A percentile compares a stretch with the other conserved stretches of the same genome.
Conservation (phyloP, 192 early-diverging fungal genomes). For the Chytriomyces sp. region DNA sequence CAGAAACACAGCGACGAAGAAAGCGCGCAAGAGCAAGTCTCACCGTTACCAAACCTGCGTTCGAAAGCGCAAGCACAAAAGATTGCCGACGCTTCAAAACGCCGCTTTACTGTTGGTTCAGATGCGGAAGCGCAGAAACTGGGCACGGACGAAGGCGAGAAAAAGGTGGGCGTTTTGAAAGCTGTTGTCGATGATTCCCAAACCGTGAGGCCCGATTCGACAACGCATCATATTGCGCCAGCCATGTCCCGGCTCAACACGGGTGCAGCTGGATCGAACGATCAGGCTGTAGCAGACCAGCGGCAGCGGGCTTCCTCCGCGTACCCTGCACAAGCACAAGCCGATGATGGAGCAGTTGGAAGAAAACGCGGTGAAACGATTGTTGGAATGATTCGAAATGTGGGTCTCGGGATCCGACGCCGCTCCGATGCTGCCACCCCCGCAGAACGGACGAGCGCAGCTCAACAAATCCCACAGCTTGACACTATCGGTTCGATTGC, state of each 20-base stretch:
- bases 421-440: constrained; percentile 3
- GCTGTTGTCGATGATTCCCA: background rate
- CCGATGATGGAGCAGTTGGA: background rate
- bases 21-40: background rate
- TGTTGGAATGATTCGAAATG: constrained; percentile 49
- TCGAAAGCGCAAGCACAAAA: background rate
- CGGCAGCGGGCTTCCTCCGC: background rate
- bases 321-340: background rate
- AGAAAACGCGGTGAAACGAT: constrained; percentile 62
- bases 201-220: background rate
- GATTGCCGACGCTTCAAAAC: constrained; percentile 14
- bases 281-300: background rate
- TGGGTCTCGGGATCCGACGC: constrained; percentile 11
- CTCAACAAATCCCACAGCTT: background rate
- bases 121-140: constrained; percentile 54
- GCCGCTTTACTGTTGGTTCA: constrained; percentile 59
- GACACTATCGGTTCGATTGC: background rate
- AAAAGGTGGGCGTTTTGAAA: constrained; percentile 16
- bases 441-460: background rate
- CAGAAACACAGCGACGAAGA: background rate
- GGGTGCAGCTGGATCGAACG: background rate
- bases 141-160: constrained; percentile 46
- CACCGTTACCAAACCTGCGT: constrained; percentile 21
- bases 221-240: background rate
- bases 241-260: constrained; percentile 11